Percentiles rank a stretch among this genome's conserved stretches.
Conservation (phyloP, 176 grass and related monocot genomes). For the Saccharum officinarum region DNA sequence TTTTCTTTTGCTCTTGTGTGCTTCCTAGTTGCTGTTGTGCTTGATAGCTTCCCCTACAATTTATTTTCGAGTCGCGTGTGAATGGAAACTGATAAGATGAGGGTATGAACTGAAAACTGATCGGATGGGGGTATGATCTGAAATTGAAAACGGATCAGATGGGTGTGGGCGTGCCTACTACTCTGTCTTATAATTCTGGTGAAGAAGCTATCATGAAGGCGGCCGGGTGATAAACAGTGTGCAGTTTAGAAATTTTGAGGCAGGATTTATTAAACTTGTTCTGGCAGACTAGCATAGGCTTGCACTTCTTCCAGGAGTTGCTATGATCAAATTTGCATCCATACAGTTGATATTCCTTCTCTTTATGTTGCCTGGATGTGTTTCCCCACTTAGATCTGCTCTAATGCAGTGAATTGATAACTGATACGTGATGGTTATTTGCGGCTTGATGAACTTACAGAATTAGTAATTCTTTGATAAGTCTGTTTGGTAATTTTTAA, state of each 20-base stretch:
- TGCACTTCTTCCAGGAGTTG: not conserved
- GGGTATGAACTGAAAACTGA: not conserved
- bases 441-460: not conserved
- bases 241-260: not conserved
- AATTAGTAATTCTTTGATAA: not conserved
- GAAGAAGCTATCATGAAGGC: not conserved
- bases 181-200: no score
- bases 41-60: not conserved
- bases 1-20: not conserved
- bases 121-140: not conserved
- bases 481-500: not conserved
- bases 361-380: not conserved
- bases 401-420: not conserved
- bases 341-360: not conserved
- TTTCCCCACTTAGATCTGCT: not conserved
- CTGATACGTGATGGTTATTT: not conserved
- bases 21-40: not conserved
- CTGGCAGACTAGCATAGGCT: not conserved
- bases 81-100: not conserved
- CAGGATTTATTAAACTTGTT: not conserved
- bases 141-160: not conserved
- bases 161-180: not conserved
- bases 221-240: not conserved
- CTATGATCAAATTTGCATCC: constrained; percentile 6
- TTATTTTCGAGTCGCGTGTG: not conserved